phyloP scores from a whole-genome alignment of 371 early-diverging fungal genomes.

The Aphelidium insulamus region DNA sequence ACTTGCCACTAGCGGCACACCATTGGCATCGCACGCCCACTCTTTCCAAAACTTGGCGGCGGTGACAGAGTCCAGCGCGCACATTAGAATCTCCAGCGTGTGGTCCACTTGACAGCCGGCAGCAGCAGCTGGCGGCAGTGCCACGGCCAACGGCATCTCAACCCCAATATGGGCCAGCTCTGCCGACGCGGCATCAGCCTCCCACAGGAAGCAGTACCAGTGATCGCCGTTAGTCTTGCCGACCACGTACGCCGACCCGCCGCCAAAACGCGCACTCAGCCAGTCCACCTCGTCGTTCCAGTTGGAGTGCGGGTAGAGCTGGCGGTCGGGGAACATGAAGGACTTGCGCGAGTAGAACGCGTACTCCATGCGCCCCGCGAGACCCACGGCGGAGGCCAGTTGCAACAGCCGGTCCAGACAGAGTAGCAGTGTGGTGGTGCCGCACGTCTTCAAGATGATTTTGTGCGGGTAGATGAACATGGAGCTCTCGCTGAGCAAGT shows the following conservation, averaged over 20 bases:
- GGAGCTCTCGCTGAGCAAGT: conserved; percentile 79
- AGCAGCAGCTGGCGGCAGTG: neutral
- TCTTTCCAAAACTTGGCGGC: neutral
- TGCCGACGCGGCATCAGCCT: conserved; percentile 19
- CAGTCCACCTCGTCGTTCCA: conserved; percentile 73
- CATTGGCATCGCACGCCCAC: too few species aligned
- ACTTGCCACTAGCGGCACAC: too few species aligned
- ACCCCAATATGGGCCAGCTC: conserved; percentile 8
- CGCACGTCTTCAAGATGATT: conserved; percentile 87
- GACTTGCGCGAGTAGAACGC: conserved; percentile 87
- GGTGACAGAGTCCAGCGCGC: conserved; percentile 47
- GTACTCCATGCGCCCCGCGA: too few species aligned
- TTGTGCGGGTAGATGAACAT: conserved; percentile 90
- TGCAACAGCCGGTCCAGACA: conserved; percentile 61
- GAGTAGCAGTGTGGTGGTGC: conserved; percentile 74
- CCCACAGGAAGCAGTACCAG: conserved; percentile 68
- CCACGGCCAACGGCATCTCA: neutral
- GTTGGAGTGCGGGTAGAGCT: conserved; percentile 60
- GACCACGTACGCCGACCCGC: conserved; percentile 66
- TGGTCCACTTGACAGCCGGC: conserved; percentile 25
- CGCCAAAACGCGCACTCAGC: conserved; percentile 38
- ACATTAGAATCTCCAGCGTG: conserved; percentile 88
- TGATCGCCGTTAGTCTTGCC: conserved; percentile 82
- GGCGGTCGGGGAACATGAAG: conserved; percentile 85
- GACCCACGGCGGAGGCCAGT: too few species aligned